phyloP scores from a whole-genome alignment of 140 eudicot species.

The Flaveria floridana region DNA sequence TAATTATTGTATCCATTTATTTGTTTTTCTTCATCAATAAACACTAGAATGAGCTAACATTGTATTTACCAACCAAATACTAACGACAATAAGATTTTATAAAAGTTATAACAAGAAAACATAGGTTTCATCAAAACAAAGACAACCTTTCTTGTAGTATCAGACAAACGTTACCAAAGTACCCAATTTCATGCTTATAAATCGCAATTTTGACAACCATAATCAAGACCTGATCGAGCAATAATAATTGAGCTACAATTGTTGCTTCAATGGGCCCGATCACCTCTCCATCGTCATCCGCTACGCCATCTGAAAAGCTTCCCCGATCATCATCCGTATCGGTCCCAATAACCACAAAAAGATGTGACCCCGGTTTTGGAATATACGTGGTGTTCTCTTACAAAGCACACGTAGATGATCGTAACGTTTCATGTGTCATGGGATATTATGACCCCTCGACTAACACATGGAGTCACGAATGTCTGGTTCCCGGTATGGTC shows the following conservation, averaged over 20 bases:
- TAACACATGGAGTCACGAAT: conserved; percentile 44
- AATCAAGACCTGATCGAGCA: conserved; percentile 26
- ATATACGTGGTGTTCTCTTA: conserved; percentile 43
- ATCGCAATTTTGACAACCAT: conserved; percentile 33
- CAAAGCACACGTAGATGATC: conserved; percentile 21
- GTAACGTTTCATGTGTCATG: conserved; percentile 41
- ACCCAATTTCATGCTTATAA: conserved; percentile 25
- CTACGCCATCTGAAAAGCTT: conserved; percentile 14
- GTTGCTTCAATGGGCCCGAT: conserved; percentile 46
- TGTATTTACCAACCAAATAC: conserved; percentile 26
- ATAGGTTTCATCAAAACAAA: conserved; percentile 27
- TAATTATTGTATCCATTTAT: background rate
- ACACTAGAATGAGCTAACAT: conserved; percentile 18
- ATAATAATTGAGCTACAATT: background rate
- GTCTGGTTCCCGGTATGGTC: conserved; percentile 33
- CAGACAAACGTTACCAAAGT: conserved; percentile 26
- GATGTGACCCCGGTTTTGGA: conserved; percentile 10
- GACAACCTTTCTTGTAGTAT: conserved; percentile 18
- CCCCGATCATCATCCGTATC: conserved; percentile 29
- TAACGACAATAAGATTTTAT: background rate
- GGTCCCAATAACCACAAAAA: conserved; percentile 20
- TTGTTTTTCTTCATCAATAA: background rate
- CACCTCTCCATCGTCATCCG: conserved; percentile 34
- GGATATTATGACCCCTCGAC: conserved; percentile 45
- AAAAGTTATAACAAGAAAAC: conserved; percentile 24